Percentiles rank a stretch among this genome's conserved stretches.
phyloP scores from a whole-genome alignment of 2,329 filamentous ascomycete species.

The Penicillium rolfsii region DNA sequence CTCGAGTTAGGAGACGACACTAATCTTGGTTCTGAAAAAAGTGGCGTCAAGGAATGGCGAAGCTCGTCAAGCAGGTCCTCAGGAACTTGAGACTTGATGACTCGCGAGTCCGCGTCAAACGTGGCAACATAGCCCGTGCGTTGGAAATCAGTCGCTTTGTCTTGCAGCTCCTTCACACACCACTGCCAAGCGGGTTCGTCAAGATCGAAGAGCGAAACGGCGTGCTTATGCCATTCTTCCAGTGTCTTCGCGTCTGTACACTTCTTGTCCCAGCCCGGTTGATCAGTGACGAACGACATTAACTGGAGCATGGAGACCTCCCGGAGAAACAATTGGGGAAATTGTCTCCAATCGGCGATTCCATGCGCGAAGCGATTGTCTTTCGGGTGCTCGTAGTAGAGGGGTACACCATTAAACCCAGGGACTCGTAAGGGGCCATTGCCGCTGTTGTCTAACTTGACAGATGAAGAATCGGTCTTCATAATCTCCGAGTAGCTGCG shows the following conservation, averaged over 20 bases:
- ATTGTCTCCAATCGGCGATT: constrained; percentile 12
- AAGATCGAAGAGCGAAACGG: constrained; percentile 11
- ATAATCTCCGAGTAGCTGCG: not conserved
- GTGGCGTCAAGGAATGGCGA: constrained; percentile 9
- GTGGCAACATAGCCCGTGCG: constrained; percentile 11
- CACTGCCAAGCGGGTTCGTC: constrained; percentile 13
- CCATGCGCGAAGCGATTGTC: constrained; percentile 14
- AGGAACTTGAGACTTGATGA: constrained; percentile 11
- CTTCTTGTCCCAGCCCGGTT: constrained; percentile 13
- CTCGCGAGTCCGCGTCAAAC: constrained; percentile 12
- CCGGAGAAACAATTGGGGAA: constrained; percentile 5
- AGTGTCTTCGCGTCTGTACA: constrained; percentile 9
- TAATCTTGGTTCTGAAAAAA: constrained; percentile 6
- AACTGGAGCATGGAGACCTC: constrained; percentile 11
- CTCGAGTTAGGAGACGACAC: not conserved
- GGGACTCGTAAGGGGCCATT: constrained; percentile 10
- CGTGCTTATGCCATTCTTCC: constrained; percentile 12
- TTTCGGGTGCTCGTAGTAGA: constrained; percentile 11
- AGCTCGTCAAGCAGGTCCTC: constrained; percentile 10
- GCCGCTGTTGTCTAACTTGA: constrained; percentile 13
- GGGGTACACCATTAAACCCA: constrained; percentile 12
- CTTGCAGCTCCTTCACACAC: constrained; percentile 14
- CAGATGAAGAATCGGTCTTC: not conserved
- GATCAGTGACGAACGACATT: constrained; percentile 13
- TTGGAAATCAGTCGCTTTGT: constrained; percentile 12